Percentiles rank a stretch among this genome's conserved stretches.
Conservation (phyloP, 139 green algal species). For the Micractinium conductrix region DNA sequence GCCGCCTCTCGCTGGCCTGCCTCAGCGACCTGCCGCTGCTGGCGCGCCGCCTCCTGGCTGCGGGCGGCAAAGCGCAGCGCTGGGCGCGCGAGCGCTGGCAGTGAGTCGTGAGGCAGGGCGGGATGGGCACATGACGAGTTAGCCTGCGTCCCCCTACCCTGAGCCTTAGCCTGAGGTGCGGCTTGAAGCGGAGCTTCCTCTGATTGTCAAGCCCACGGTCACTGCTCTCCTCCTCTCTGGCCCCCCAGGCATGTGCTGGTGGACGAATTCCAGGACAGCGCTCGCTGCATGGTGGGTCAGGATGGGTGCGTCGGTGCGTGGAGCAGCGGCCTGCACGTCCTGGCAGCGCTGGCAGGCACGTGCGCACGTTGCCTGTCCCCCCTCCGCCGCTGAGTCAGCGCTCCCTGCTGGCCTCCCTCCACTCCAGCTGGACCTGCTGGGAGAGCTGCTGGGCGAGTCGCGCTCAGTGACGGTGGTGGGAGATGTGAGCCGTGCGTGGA, state of each 20-base stretch:
- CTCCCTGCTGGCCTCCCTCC: neutral
- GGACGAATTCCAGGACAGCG: constrained; percentile 26
- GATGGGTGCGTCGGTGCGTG: neutral
- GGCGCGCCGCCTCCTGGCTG: neutral
- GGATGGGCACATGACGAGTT: too few species aligned
- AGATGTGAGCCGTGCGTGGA: neutral
- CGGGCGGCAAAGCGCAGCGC: neutral
- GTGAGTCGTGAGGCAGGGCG: too few species aligned
- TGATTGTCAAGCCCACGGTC: too few species aligned
- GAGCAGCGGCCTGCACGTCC: too few species aligned
- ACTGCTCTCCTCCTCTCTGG: too few species aligned
- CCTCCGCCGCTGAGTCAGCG: neutral
- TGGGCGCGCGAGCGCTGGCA: constrained; percentile 5
- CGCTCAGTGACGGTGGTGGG: constrained; percentile 8
- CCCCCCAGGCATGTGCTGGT: neutral
- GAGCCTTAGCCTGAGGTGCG: too few species aligned
- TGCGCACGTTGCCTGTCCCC: too few species aligned
- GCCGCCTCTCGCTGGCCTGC: neutral
- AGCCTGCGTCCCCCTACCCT: too few species aligned
- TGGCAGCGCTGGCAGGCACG: neutral
- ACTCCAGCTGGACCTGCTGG: constrained; percentile 26
- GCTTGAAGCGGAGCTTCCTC: too few species aligned
- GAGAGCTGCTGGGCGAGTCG: neutral
- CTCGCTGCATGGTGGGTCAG: neutral
- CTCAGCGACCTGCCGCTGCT: constrained; percentile 29